Evolutionary conservation across 2,329 filamentous ascomycete species (phyloP), one percentile per base, ranked within the genome.

Genomic region (Monosporascus sp.): DNA sequence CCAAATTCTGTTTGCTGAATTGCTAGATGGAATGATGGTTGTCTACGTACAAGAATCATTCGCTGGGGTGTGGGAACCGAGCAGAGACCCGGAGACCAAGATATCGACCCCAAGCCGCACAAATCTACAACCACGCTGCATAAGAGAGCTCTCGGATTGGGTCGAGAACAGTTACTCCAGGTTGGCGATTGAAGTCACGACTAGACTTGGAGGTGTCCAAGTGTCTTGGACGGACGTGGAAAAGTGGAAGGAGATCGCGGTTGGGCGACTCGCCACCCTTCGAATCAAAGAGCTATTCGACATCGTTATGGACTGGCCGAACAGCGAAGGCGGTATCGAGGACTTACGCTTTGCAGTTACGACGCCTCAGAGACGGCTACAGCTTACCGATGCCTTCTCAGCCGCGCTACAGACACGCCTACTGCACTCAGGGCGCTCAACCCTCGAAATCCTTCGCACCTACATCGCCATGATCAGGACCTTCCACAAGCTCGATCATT

Each of bases 401-500:
- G 73, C 78, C 8, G 80, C 85, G 11, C 69, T 93, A 18, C 82
- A 84, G 53, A 78, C 74, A 50, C 81, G 86, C 15, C 72, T 95
- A 7, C 73, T 94, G 11, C 88, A 93, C 62, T 85, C 89, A 1
- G 89, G 88, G 3, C 80, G 86, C 41, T 90, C 87, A 18, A 92
- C 89, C 1, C 77, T 88, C 3, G 83, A 89, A 55, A 90, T 93
- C 36, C 68, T 93, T 48, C 84, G 85, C 60, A 84, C 87, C 3
- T 93, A 93, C 68, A 89, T 92, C 54, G 84, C 82, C 57, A 86
- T 92, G 72, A 92, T 93, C 55, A 82, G 84, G 54, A 85, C 86
- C 0, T 90, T 92, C 59, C 85, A 89, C 62, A 80, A 82, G 25
- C 75, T 93, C 4, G 89, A 93, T 62, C 81, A 87, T 48, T 89